Conservation (phyloP, 108 stramenopile genomes). For the Cyclotella kingstonii region DNA sequence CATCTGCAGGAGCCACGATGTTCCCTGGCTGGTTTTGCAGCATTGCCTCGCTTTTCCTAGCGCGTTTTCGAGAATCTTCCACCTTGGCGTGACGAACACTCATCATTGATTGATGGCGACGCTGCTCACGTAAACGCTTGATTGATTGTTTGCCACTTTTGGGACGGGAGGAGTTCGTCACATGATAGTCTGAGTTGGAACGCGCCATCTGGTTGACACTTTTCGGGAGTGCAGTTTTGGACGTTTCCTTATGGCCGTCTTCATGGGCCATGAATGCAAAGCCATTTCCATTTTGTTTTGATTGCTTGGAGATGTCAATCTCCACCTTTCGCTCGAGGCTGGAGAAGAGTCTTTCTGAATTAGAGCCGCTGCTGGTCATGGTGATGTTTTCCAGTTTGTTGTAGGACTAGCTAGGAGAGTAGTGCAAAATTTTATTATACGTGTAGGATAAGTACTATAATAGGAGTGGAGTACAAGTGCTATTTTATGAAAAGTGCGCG, state of each 20-base stretch:
- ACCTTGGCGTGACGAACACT: neutral
- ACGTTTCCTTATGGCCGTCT: neutral
- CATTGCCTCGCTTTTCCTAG: slow-evolving; percentile 4
- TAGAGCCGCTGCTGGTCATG: neutral
- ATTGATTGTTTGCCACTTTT: slow-evolving; percentile 20
- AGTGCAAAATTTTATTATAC: too few species aligned
- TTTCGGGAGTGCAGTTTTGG: neutral
- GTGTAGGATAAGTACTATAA: too few species aligned
- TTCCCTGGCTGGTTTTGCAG: slow-evolving; percentile 13
- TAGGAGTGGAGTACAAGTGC: too few species aligned
- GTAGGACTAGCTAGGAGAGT: too few species aligned
- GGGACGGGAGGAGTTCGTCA: neutral
- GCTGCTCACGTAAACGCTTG: slow-evolving; percentile 28
- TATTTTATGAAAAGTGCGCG: too few species aligned
- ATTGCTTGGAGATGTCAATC: slow-evolving; percentile 19
- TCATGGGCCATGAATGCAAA: slow-evolving; percentile 5
- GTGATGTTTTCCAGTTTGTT: too few species aligned
- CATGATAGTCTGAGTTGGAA: neutral
- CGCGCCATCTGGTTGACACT: neutral
- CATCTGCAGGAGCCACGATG: slow-evolving; percentile 9
- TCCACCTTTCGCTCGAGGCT: slow-evolving; percentile 30
- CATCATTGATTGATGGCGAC: slow-evolving; percentile 9
- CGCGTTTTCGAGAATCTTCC: slow-evolving; percentile 17
- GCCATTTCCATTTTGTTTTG: slow-evolving; percentile 18
- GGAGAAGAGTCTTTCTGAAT: slow-evolving; percentile 19